Evolutionary conservation across 139 green algal genomes (phyloP), one percentile per base, ranked within the genome.

Genomic region (Closterium sp.): DNA sequence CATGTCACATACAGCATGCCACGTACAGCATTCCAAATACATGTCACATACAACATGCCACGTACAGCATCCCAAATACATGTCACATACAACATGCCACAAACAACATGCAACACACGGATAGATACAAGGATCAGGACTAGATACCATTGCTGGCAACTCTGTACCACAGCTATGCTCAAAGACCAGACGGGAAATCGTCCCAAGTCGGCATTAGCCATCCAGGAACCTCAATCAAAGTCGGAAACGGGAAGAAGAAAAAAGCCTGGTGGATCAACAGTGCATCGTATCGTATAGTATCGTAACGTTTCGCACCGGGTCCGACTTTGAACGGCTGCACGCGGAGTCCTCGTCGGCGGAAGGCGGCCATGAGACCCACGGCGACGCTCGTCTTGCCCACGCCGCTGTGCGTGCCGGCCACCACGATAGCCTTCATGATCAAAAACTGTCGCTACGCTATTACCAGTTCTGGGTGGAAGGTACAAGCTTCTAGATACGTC

Each of bases 311-410:
- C 90, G 90, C 30, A 97, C 96, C 96, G 95, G 97, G 96, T 24
- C 97, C 97, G 32, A 97, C 95, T 94, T 98, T 98, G 91, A 97
- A 98, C 0, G 95, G 93, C 92, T 97, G 96, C n/a, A 98, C 96
- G 7, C 28, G 93, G 1, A 97, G 84, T 5, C 96, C 96, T n/a
- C 94, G 86, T 4, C 92, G 89, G 38, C 94, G 95, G 17, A 97
- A 89, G 2, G 96, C 96, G 1, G 91, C 89, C 95, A 97, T 97
- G 0, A 98, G 17, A 4, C 96, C 97, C 10, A 96, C 85, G 11
- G 96, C 91, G 22, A 98, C 32, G 4, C 93, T 95, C 2, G 96
- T 98, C 93, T 98, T 98, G 27, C 97, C 97, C 24, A 98, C 97
- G 13, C 97, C 97, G 86, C 92, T 96, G 45, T 95, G 93, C 0